These are phyloP conservation scores for Curvularia eragrostidis DNA, from an alignment of 2,329 filamentous ascomycete species.

Conservation along the genomic window DNA sequence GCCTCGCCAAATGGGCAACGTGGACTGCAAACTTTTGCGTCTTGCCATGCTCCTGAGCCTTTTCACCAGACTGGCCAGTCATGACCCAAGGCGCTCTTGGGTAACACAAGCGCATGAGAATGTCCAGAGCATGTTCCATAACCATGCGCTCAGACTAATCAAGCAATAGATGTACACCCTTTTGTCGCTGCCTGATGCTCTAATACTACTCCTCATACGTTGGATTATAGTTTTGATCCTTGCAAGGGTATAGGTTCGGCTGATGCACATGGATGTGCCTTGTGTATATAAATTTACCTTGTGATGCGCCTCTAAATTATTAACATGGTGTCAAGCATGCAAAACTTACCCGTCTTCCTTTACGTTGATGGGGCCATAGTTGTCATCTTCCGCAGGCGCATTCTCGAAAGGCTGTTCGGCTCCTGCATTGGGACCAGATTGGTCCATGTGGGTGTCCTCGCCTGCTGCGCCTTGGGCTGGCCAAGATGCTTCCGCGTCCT, in stretches of 20 bases:
- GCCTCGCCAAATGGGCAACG: slow-evolving; percentile 28
- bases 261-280: background rate
- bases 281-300: slow-evolving; percentile 24
- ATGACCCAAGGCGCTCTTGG: slow-evolving; percentile 12
- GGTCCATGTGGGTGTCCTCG: slow-evolving; percentile 43
- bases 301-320: slow-evolving; percentile 30
- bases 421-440: slow-evolving; percentile 38
- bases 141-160: slow-evolving; percentile 6
- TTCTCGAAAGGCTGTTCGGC: slow-evolving; percentile 42
- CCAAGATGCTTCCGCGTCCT: slow-evolving; percentile 27
- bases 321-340: slow-evolving; percentile 13
- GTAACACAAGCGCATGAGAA: slow-evolving; percentile 5
- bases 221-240: slow-evolving; percentile 2
- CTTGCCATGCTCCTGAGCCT: slow-evolving; percentile 23
- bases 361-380: slow-evolving; percentile 67
- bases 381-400: slow-evolving; percentile 48
- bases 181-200: slow-evolving; percentile 8
- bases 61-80: slow-evolving; percentile 18
- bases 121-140: slow-evolving; percentile 7
- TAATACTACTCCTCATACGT: slow-evolving; percentile 5
- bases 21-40: slow-evolving; percentile 23
- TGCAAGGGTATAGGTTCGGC: slow-evolving; percentile 5
- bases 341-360: slow-evolving; percentile 89
- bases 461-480: slow-evolving; percentile 27
- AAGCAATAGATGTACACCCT: slow-evolving; percentile 7